A percentile compares a stretch with the other conserved stretches of the same genome.
phyloP scores from a whole-genome alignment of 139 green algal species.

The Chloropicon primus region DNA sequence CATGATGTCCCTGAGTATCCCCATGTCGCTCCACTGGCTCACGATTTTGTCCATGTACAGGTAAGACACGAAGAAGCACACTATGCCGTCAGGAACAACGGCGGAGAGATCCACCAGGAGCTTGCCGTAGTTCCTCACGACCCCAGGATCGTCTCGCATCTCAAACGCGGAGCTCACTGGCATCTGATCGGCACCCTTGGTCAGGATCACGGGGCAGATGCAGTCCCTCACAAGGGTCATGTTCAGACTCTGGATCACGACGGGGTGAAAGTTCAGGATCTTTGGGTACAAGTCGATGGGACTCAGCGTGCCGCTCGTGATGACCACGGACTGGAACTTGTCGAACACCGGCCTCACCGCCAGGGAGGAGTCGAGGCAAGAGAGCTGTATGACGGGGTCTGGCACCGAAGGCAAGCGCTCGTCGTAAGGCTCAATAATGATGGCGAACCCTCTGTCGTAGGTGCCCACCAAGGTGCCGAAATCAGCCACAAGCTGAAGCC shows the following conservation, averaged over 20 bases:
- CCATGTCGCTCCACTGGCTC: slow-evolving; percentile 83
- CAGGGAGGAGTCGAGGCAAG: slow-evolving; percentile 88
- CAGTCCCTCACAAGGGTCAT: slow-evolving; percentile 95
- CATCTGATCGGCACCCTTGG: slow-evolving; percentile 76
- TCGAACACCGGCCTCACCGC: slow-evolving; percentile 86
- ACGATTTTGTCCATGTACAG: slow-evolving; percentile 96
- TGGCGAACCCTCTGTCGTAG: slow-evolving; percentile 80
- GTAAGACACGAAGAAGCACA: slow-evolving; percentile 97
- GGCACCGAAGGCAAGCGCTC: slow-evolving; percentile 77
- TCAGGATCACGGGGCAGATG: slow-evolving; percentile 91
- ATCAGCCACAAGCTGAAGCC: slow-evolving; percentile 75
- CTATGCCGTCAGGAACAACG: slow-evolving; percentile 83
- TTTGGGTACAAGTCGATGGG: slow-evolving; percentile 89
- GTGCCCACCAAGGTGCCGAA: slow-evolving; percentile 94
- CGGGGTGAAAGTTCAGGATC: slow-evolving; percentile 90
- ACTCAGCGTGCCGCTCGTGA: slow-evolving; percentile 90
- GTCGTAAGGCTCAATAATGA: slow-evolving; percentile 98
- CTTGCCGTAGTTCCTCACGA: slow-evolving; percentile 79
- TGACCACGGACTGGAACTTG: slow-evolving; percentile 89
- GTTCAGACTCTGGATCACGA: slow-evolving; percentile 60
- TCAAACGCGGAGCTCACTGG: slow-evolving; percentile 84
- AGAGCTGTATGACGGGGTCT: slow-evolving; percentile 81
- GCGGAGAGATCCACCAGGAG: slow-evolving; percentile 80
- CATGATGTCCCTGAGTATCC: slow-evolving; percentile 44
- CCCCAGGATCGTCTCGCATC: slow-evolving; percentile 53